A percentile compares a stretch with the other conserved stretches of the same genome.
These are phyloP conservation scores for Globisporangium recalcitrans DNA, from an alignment of 352 stramenopile genomes.

Conservation along the genomic window DNA sequence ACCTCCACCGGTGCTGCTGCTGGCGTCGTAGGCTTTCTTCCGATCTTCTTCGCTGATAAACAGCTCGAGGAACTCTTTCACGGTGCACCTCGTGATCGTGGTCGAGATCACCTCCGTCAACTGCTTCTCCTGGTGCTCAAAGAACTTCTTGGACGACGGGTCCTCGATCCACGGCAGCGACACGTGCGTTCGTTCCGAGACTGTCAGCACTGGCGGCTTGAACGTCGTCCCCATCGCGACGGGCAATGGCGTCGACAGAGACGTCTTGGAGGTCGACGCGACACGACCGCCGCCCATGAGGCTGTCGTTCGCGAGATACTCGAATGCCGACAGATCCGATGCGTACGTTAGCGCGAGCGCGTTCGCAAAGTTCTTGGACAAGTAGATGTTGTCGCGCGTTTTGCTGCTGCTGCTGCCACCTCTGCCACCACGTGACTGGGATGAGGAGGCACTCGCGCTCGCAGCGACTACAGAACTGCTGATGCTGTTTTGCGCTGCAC, in stretches of 20 bases:
- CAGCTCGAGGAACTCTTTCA: constrained; percentile 43
- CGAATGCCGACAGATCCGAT: constrained; percentile 57
- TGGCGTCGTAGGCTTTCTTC: constrained; percentile 17
- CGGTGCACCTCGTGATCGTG: constrained; percentile 32
- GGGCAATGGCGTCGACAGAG: neutral
- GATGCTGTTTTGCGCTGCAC: constrained; percentile 3
- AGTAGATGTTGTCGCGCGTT: constrained; percentile 32
- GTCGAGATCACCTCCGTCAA: constrained; percentile 52
- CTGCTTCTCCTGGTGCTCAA: constrained; percentile 38
- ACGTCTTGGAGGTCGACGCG: neutral
- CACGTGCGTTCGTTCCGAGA: constrained; percentile 24
- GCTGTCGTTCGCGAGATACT: constrained; percentile 14
- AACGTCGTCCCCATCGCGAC: constrained; percentile 29
- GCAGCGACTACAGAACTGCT: constrained; percentile 11
- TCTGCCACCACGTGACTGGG: constrained; percentile 1
- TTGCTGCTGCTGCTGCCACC: neutral
- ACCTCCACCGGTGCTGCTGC: neutral
- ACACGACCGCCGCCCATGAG: neutral
- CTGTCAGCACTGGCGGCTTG: constrained; percentile 37
- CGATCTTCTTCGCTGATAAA: constrained; percentile 32
- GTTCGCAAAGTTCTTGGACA: constrained; percentile 71
- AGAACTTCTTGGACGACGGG: constrained; percentile 27
- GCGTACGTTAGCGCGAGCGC: constrained; percentile 62
- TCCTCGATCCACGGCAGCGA: constrained; percentile 51
- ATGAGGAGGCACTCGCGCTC: constrained; percentile 2